These are phyloP conservation scores for Starmerella kuoi DNA, from an alignment of 805 yeast species.

Conservation along the genomic window DNA sequence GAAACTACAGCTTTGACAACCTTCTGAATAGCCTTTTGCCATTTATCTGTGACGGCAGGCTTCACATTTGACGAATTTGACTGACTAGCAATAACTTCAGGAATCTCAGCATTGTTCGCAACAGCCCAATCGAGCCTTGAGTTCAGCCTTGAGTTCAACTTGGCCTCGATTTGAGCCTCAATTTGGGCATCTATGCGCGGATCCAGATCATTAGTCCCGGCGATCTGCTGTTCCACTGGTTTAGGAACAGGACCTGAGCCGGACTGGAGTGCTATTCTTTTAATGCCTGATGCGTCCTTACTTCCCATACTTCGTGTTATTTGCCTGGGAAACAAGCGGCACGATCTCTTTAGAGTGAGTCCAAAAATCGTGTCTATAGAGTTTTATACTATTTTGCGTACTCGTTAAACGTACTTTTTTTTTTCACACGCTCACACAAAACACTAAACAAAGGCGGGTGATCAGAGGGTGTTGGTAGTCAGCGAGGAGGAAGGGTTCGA, in stretches of 20 bases:
- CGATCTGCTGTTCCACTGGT: too few species aligned
- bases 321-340: conserved; percentile 1
- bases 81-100: not conserved
- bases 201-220: not conserved
- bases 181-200: not conserved
- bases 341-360: not conserved
- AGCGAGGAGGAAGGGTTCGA: too few species aligned
- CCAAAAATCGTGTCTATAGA: not conserved
- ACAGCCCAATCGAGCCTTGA: not conserved
- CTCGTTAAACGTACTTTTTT: too few species aligned
- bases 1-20: conserved; percentile 83
- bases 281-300: not conserved
- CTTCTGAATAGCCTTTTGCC: conserved; percentile 71
- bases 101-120: not conserved
- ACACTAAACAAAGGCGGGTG: too few species aligned
- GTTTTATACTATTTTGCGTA: too few species aligned
- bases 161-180: not conserved
- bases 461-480: too few species aligned
- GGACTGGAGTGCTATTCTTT: not conserved
- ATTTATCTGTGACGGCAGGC: conserved; percentile 32
- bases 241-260: not conserved
- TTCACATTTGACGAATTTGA: not conserved
- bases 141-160: not conserved
- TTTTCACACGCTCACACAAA: too few species aligned
- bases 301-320: conserved; percentile 1